Conservation (phyloP, 306 rosid genomes). For the Trifolium fragiferum region DNA sequence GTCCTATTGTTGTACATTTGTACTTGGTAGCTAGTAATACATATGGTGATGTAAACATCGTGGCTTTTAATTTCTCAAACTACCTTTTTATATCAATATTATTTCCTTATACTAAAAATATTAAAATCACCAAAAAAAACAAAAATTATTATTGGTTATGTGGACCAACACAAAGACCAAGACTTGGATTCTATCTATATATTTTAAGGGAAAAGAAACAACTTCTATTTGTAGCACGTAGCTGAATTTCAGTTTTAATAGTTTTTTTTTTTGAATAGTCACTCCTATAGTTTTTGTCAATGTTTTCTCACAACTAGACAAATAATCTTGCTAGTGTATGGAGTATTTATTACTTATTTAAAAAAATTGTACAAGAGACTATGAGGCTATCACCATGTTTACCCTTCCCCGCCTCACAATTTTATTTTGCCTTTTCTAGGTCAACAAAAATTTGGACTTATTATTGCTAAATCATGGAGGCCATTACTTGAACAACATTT, state of each 20-base stretch:
- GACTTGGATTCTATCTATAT: no score
- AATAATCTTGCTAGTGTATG: background rate
- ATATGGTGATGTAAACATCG: conserved; percentile 38
- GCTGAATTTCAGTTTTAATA: no score
- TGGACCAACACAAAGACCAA: no score
- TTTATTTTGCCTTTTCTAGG: background rate
- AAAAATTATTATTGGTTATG: no score
- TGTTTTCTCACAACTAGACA: background rate
- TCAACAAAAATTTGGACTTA: conserved; percentile 12
- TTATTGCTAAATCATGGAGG: conserved; percentile 29
- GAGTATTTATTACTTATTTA: no score
- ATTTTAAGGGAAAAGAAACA: no score
- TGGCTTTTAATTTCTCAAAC: conserved; percentile 43
- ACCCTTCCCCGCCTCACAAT: background rate
- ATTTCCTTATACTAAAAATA: background rate
- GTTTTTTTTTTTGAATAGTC: no score
- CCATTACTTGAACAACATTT: background rate
- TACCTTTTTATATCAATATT: background rate
- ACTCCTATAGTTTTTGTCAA: background rate
- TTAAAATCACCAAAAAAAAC: no score
- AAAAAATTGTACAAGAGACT: background rate
- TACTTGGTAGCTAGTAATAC: conserved; percentile 38
- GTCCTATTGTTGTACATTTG: conserved; percentile 37
- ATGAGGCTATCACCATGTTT: background rate
- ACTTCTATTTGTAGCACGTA: no score